These are phyloP conservation scores for Pistacia integerrima DNA, from an alignment of 345 rosid genomes.

Conservation along the genomic window DNA sequence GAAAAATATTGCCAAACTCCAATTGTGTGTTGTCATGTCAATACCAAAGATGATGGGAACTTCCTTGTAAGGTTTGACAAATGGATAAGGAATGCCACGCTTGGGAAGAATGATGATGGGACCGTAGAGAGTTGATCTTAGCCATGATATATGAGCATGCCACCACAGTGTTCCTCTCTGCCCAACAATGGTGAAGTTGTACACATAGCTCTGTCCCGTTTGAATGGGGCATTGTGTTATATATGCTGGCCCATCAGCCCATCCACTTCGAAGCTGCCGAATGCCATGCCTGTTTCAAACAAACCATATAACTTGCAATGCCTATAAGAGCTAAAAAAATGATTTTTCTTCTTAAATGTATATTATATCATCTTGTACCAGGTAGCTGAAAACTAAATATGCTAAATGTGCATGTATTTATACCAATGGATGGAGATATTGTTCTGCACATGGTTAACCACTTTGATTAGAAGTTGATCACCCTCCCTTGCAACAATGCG, in stretches of 20 bases:
- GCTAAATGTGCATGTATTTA: neutral
- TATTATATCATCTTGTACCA: too few species aligned
- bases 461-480: conserved; percentile 53
- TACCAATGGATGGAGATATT: conserved; percentile 66
- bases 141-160: conserved; percentile 71
- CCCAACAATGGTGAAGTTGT: conserved; percentile 61
- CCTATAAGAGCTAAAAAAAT: conserved; percentile 9
- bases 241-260: conserved; percentile 72
- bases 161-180: conserved; percentile 62
- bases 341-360: conserved; percentile 17
- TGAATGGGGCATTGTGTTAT: conserved; percentile 68
- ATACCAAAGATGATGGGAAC: conserved; percentile 72
- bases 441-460: conserved; percentile 49
- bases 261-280: conserved; percentile 53
- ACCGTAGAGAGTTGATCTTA: conserved; percentile 73
- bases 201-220: conserved; percentile 52
- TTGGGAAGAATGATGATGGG: conserved; percentile 74
- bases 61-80: conserved; percentile 75
- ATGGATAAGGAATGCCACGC: conserved; percentile 60
- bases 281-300: conserved; percentile 55
- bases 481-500: conserved; percentile 61
- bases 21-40: conserved; percentile 15
- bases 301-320: neutral
- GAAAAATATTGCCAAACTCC: neutral
- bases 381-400: too few species aligned